Base-by-base conservation (phyloP, 2,329 filamentous ascomycete genomes). In the Hypoxylon sp. region DNA sequence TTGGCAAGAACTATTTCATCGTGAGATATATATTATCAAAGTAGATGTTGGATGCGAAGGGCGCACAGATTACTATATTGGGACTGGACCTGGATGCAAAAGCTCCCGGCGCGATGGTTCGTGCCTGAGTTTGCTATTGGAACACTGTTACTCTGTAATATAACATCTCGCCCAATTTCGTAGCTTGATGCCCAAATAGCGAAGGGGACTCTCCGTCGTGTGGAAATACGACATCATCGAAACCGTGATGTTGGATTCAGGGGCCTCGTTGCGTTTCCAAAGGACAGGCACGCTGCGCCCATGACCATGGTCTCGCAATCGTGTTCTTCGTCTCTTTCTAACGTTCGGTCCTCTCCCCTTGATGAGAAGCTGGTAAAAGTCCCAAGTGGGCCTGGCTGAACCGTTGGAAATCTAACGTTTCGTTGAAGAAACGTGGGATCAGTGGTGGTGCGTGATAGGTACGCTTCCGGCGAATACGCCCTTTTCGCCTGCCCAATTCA, bases 401-500 rank as follows among this genome's bases (percentile, higher is more conserved):
- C 35, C 37, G 55, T 58, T 59, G 56, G 54, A 66, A 62, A 62
- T 62, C 56, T 35, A 53, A 58, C 56, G 66, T 67, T 49, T 66
- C 58, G 62, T 37, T 69, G 57, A 67, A 69, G 61, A 69, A 73
- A 71, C 69, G 71, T 68, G 61, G 65, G 64, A 68, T 53, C 27
- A 31, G 56, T 50, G 61, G 14, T 64, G 64, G 46, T 70, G 64
- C 55, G 61, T 61, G 61, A 66, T 67, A 69, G 55, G 62, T 30
- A 68, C 49, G 48, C 48, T 27, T 58, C 42, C 57, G 30, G 44
- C 40, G n/a, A 62, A 62, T 22, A 56, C 48, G 57, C 59, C 64
- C 50, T 61, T 42, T 42, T 58, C 68, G 70, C 70, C 70, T 72
- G 68, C 70, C 70, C 53, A 46, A 72, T 72, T 64, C 46, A 68